Conservation (phyloP, 2,329 filamentous ascomycete genomes). For the Phyllosticta citriasiana region DNA sequence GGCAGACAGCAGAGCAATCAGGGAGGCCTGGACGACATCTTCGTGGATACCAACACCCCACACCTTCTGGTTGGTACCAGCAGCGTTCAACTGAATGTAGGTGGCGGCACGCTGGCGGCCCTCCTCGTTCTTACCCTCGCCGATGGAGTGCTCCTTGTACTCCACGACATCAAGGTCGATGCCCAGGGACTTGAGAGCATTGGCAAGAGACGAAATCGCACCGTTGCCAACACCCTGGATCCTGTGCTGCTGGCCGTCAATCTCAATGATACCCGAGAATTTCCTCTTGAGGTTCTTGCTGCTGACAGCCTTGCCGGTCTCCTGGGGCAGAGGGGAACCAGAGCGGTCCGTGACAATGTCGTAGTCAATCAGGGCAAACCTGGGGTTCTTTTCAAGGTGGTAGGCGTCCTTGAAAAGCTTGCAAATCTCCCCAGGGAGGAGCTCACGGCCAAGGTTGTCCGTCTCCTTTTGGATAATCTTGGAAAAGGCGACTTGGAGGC, state of each 20-base stretch:
- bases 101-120: conserved; percentile 87
- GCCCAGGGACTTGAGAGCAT: conserved; percentile 67
- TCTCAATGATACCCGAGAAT: conserved; percentile 75
- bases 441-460: conserved; percentile 72
- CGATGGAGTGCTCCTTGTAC: conserved; percentile 95
- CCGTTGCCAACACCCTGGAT: conserved; percentile 79
- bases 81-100: conserved; percentile 78
- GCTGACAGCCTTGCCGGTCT: conserved; percentile 60
- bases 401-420: conserved; percentile 83
- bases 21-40: conserved; percentile 81
- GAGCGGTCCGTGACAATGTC: conserved; percentile 79
- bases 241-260: conserved; percentile 70
- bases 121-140: conserved; percentile 69
- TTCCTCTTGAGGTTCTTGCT: conserved; percentile 69
- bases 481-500: conserved; percentile 84
- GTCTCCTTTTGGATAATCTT: conserved; percentile 74
- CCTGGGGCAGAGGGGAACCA: conserved; percentile 58
- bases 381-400: conserved; percentile 70
- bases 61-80: conserved; percentile 58
- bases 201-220: conserved; percentile 78
- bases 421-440: conserved; percentile 74
- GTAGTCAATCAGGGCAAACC: conserved; percentile 85
- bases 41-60: conserved; percentile 91
- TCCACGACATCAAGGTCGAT: conserved; percentile 85
- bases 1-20: conserved; percentile 76